Percentiles rank a stretch among this genome's conserved stretches.
These are phyloP conservation scores for Acer saccharum DNA, from an alignment of 345 rosid genomes.

Conservation along the genomic window DNA sequence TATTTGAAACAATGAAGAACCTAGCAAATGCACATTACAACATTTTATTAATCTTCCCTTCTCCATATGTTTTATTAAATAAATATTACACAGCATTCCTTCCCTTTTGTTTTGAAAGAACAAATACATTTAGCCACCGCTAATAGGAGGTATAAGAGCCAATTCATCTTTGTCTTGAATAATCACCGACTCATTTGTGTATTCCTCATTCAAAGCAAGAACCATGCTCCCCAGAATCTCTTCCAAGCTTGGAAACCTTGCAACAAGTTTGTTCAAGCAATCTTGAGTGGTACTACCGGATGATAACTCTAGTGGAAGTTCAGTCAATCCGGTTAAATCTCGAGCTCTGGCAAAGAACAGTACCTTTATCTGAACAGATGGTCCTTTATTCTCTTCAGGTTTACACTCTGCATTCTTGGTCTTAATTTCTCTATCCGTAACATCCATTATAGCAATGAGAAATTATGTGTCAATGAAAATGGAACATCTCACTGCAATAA, in stretches of 20 bases:
- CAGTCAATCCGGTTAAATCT: constrained; percentile 67
- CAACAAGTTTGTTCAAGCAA: constrained; percentile 62
- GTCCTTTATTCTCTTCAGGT: constrained; percentile 17
- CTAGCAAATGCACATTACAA: no score
- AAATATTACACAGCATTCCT: neutral
- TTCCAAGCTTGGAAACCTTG: constrained; percentile 61
- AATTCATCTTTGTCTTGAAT: constrained; percentile 80
- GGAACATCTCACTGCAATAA: constrained; percentile 18
- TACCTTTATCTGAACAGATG: constrained; percentile 63
- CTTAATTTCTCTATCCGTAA: constrained; percentile 29
- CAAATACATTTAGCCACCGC: constrained; percentile 65
- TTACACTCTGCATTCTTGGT: neutral
- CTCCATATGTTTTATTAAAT: neutral
- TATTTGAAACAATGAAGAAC: no score
- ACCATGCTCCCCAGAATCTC: constrained; percentile 74
- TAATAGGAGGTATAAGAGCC: constrained; percentile 96
- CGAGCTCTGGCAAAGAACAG: constrained; percentile 89
- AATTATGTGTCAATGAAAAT: neutral
- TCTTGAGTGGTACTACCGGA: constrained; percentile 64
- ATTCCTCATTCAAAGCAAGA: constrained; percentile 81
- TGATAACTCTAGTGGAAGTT: constrained; percentile 52
- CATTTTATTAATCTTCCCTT: neutral
- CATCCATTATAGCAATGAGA: constrained; percentile 18
- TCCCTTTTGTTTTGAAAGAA: neutral
- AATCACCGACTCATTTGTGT: constrained; percentile 52